Base-by-base conservation (phyloP, 805 yeast species). In the Cyberlindnera amylophila region DNA sequence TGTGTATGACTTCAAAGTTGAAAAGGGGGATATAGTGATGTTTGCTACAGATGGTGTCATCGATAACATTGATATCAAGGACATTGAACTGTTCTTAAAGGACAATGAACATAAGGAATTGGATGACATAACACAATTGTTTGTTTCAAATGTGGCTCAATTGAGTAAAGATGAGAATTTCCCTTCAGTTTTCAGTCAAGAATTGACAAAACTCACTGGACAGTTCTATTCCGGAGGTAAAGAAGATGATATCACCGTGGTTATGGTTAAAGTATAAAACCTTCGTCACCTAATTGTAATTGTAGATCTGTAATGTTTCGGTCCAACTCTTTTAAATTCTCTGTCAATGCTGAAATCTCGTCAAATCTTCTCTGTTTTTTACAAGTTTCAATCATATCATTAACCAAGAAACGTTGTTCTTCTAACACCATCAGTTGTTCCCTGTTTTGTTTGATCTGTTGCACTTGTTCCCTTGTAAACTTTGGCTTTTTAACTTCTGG, bases 41-140 rank as follows among this genome's bases (percentile, higher is more conserved):
- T 81, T 91, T 57, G 95, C 95, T 32, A 88, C 97, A 0, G 99
- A 91, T 65, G 99, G 99, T 24, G 83, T 91, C 37, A 81, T 86
- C 23, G 99, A 91, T 62, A 91, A 91, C 60, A 76, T 91, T 30
- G 72, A 77, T 13, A 70, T 82, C 2, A 76, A 77, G 34, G 96
- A 88, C 55, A 80, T 87, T 39, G 87, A 79, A 56, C 57, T 76
- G 14, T 84, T 75, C 50, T 71, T 90, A 44, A 74, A 72, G 34
- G 90, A 86, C 53, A 61, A 67, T 34, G 52, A 58, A 38, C 41
- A 46, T 13, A 38, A 53, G 5, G 68, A 71, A 30, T 67, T 81
- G 42, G 69, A 73, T 36, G 61, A 60, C 7, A 57, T 81, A 2
- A 72, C 89, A 4, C 63, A 68, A 12, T 61, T 64, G 18, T 76